A percentile compares a stretch with the other conserved stretches of the same genome.
phyloP scores from a whole-genome alignment of 176 grass and related monocot species.

The Dactylis glomerata region DNA sequence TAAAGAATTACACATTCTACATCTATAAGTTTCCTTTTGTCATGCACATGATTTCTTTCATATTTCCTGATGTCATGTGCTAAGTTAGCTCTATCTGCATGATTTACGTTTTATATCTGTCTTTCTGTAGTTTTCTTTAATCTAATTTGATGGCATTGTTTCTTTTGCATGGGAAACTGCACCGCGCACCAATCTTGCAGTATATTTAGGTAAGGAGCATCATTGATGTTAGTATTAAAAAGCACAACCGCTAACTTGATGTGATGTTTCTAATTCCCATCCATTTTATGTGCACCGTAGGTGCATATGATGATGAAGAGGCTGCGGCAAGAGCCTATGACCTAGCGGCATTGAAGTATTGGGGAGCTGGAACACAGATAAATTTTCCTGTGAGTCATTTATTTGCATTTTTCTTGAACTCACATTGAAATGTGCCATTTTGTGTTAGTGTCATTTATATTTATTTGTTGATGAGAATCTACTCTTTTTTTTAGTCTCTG shows the following conservation, averaged over 20 bases:
- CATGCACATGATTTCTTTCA: neutral
- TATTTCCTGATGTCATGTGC: neutral
- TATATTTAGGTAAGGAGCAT: conserved; percentile 82
- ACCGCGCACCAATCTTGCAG: conserved; percentile 42
- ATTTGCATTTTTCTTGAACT: neutral
- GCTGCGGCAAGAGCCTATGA: conserved; percentile 99
- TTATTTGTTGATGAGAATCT: neutral
- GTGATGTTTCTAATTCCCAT: conserved; percentile 16
- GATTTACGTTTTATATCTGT: neutral
- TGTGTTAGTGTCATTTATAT: neutral
- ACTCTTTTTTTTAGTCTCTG: neutral
- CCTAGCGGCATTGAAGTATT: conserved; percentile 97
- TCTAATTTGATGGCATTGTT: conserved; percentile 41
- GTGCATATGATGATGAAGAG: conserved; percentile 99
- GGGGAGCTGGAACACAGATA: conserved; percentile 97
- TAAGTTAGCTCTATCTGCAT: conserved; percentile 18
- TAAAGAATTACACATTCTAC: neutral
- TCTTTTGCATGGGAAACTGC: conserved; percentile 69
- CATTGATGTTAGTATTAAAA: neutral
- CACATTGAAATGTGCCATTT: neutral
- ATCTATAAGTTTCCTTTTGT: conserved; percentile 1
- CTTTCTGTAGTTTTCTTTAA: conserved; percentile 1
- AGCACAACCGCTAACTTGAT: neutral
- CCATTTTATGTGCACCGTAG: conserved; percentile 35
- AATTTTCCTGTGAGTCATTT: conserved; percentile 88